These are phyloP conservation scores for Fomes fomentarius DNA, from an alignment of 1,284 basidiomycete genomes.

Conservation along the genomic window DNA sequence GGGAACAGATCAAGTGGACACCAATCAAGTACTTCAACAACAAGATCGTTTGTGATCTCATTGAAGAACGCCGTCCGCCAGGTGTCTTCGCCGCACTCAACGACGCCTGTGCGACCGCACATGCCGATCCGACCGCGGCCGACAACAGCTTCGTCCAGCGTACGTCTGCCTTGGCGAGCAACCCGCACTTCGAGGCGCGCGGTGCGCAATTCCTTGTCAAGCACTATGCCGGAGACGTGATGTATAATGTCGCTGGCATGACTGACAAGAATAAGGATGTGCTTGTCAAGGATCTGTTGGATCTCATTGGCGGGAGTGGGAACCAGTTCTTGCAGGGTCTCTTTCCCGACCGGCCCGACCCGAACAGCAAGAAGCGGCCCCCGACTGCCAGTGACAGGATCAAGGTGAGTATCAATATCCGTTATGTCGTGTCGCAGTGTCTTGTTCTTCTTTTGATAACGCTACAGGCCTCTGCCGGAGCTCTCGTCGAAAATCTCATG, in stretches of 20 bases:
- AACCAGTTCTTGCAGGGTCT: constrained; percentile 88
- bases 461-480: constrained; percentile 84
- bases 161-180: constrained; percentile 78
- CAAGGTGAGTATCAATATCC: constrained; percentile 60
- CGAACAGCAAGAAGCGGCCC: constrained; percentile 96
- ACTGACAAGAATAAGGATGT: constrained; percentile 99
- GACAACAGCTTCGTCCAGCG: constrained; percentile 98
- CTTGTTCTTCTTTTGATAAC: neutral
- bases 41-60: constrained; percentile 97
- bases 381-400: constrained; percentile 99
- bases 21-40: constrained; percentile 99
- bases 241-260: constrained; percentile 98
- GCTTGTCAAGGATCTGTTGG: constrained; percentile 92
- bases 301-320: constrained; percentile 80
- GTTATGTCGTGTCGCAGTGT: neutral
- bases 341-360: constrained; percentile 96
- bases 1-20: constrained; percentile 99
- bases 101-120: constrained; percentile 97
- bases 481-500: constrained; percentile 96
- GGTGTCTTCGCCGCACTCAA: constrained; percentile 98
- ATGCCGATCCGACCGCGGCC: constrained; percentile 95
- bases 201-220: constrained; percentile 89
- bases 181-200: constrained; percentile 92
- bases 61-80: constrained; percentile 95
- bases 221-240: constrained; percentile 98